Evolutionary conservation across 805 yeast genomes (phyloP), one percentile per base, ranked within the genome.

Genomic region (Candida sphagnicola): DNA sequence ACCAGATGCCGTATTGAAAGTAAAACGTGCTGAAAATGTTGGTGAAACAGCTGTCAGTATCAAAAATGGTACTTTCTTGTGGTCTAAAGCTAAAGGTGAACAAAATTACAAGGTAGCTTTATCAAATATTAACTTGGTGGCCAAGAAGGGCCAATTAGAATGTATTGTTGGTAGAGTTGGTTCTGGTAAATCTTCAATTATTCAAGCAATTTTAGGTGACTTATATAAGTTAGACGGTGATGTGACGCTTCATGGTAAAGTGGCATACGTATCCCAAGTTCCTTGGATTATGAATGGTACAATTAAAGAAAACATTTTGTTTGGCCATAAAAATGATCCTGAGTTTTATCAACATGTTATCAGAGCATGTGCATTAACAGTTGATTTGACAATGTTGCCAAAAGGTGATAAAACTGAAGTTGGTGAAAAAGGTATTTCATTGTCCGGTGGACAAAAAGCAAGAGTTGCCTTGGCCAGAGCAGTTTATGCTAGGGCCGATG

Each of bases 221-320:
- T 69, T 90, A 47, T 78, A 83, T 59, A 82, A 84, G 59, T 71
- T 80, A 14, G 74, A 77, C 37, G 98, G 98, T 31, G 64, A 74
- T 15, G 90, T 85, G 4, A 67, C 69, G 13, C 75, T 82, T 8
- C 82, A 75, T 54, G 98, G 97, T 30, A 71, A 76, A 34, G 70
- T 86, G 25, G 97, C 97, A 0, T 91, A 90, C 59, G 95, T 85
- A 30, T 81, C 95, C 2, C 98, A 90, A 62, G 80, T 85, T 28
- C 95, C 99, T 1, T 93, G 99, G 99, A 89, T 93, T 46, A 84
- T 89, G 85, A 93, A 93, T 57, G 98, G 95, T 25, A 73, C 95
- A 3, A 91, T 93, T 4, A 83, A 78, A 50, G 97, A 93, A 21
- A 93, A 93, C 56, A 86, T 93, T 54, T 60, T 89, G 38, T 93